Conservation (phyloP, 164 flowering plant species). For the Piper betle region DNA sequence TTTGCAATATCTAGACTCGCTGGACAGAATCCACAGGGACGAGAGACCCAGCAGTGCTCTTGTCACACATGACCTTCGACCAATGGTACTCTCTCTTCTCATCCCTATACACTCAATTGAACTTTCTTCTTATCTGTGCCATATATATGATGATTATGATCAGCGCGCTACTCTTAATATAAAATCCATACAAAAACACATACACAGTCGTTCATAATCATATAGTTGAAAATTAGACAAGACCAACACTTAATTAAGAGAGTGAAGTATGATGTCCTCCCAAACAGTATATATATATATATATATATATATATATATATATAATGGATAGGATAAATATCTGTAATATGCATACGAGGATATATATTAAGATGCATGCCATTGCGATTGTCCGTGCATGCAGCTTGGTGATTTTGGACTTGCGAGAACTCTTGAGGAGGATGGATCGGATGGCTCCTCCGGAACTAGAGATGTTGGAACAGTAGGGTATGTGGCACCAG, state of each 20-base stretch:
- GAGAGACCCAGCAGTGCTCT: slow-evolving; percentile 66
- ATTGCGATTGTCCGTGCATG: slow-evolving; percentile 3
- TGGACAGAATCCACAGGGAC: slow-evolving; percentile 60
- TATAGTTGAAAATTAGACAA: too few relatives aligned
- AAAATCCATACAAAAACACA: too few relatives aligned
- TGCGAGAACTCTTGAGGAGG: slow-evolving; percentile 42
- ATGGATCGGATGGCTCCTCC: slow-evolving; percentile 24
- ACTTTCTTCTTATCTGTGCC: background rate
- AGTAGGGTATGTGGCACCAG: slow-evolving; percentile 67
- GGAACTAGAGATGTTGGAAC: slow-evolving; percentile 54
- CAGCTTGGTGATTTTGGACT: slow-evolving; percentile 78
- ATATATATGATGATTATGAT: background rate
- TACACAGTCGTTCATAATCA: too few relatives aligned
- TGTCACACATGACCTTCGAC: slow-evolving; percentile 45
- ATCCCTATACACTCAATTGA: too few relatives aligned
- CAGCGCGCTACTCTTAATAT: too few relatives aligned
- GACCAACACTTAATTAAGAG: too few relatives aligned
- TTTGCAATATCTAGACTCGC: slow-evolving; percentile 36
- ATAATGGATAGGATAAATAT: too few relatives aligned
- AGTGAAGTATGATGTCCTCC: too few relatives aligned
- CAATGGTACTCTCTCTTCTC: slow-evolving; percentile 30
- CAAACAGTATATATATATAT: too few relatives aligned
- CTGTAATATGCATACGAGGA: too few relatives aligned
- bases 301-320: too few relatives aligned
- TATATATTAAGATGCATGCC: background rate